These are phyloP conservation scores for Penicillium roqueforti DNA, from an alignment of 495 filamentous ascomycete species.

Conservation along the genomic window DNA sequence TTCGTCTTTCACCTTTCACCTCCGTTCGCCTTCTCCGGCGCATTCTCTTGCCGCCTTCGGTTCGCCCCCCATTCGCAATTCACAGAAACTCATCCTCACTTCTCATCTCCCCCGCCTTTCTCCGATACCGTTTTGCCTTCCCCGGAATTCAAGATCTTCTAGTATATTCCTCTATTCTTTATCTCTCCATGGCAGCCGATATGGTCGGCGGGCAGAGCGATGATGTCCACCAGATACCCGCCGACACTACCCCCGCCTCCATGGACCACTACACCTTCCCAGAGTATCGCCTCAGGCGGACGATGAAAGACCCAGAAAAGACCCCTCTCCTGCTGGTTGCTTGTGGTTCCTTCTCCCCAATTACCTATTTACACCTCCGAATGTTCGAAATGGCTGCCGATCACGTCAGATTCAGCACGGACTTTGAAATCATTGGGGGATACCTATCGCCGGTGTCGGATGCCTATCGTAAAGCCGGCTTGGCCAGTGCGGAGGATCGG, in stretches of 20 bases:
- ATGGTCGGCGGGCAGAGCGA: constrained; percentile 30
- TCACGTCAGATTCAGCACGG: constrained; percentile 73
- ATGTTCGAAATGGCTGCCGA: constrained; percentile 93
- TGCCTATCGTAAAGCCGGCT: constrained; percentile 85
- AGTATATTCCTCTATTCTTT: not conserved
- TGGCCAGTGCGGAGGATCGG: constrained; percentile 72
- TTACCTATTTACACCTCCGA: constrained; percentile 80
- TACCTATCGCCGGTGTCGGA: constrained; percentile 79
- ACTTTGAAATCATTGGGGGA: constrained; percentile 81
- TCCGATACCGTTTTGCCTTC: not conserved
- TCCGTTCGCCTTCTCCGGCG: constrained; percentile 3
- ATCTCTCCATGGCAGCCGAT: constrained; percentile 26
- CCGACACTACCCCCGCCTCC: constrained; percentile 24
- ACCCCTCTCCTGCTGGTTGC: constrained; percentile 80
- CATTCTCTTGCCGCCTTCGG: constrained; percentile 20
- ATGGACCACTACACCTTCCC: constrained; percentile 70
- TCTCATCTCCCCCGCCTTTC: not conserved
- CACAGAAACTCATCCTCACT: constrained; percentile 1
- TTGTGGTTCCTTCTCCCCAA: constrained; percentile 84
- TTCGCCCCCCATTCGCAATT: constrained; percentile 7
- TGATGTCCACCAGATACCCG: constrained; percentile 26
- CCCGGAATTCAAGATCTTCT: not conserved
- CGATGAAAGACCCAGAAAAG: constrained; percentile 63
- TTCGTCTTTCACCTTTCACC: not conserved
- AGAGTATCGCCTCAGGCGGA: constrained; percentile 59